These are phyloP conservation scores for Nelumbo lutea DNA, from an alignment of 164 flowering plant species.

Conservation along the genomic window DNA sequence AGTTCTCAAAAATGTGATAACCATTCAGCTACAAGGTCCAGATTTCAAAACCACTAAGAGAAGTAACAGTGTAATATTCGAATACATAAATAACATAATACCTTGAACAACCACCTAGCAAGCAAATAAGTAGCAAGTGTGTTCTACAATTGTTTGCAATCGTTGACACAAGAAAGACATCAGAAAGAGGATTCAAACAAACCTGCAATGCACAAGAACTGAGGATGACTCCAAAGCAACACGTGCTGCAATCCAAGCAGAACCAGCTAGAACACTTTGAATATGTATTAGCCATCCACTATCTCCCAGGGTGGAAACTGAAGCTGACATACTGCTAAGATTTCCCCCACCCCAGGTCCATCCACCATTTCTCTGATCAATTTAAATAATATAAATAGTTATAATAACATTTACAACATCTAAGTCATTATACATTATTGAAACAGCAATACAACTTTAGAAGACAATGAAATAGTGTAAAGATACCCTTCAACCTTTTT, in stretches of 20 bases:
- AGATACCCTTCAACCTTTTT: too few relatives aligned
- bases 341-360: constrained; percentile 99
- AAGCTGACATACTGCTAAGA: constrained; percentile 99
- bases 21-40: too few relatives aligned
- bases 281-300: constrained; percentile 98
- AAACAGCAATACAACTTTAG: neutral
- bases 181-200: neutral
- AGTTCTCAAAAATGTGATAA: too few relatives aligned
- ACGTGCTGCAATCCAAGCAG: constrained; percentile 99
- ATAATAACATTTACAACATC: neutral
- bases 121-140: too few relatives aligned
- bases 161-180: neutral
- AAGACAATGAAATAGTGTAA: neutral
- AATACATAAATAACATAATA: too few relatives aligned
- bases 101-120: too few relatives aligned
- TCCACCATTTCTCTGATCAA: constrained; percentile 88
- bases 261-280: constrained; percentile 90
- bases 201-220: constrained; percentile 99
- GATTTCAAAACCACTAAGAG: too few relatives aligned
- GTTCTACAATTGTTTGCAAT: neutral
- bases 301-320: constrained; percentile 96
- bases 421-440: neutral
- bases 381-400: constrained; percentile 9
- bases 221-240: constrained; percentile 86
- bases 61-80: too few relatives aligned